A percentile compares a stretch with the other conserved stretches of the same genome.
Conservation (phyloP, 345 rosid genomes). For the Camelina neglecta region DNA sequence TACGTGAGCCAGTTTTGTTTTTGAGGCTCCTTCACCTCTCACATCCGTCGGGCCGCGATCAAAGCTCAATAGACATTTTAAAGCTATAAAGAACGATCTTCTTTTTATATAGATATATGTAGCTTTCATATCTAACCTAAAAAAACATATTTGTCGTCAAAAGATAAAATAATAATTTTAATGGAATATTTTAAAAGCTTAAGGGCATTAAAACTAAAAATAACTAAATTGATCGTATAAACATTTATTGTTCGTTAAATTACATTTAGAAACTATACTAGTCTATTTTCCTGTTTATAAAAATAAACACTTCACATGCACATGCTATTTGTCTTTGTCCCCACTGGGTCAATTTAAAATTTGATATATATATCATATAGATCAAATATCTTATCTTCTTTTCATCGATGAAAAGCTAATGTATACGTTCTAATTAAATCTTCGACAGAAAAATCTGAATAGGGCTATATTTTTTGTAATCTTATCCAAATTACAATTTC, state of each 20-base stretch:
- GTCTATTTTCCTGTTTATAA: not conserved
- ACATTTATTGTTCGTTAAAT: not conserved
- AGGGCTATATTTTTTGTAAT: not conserved
- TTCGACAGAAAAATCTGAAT: not conserved
- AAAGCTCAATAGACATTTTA: conserved; percentile 22
- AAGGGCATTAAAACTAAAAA: not conserved
- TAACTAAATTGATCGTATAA: not conserved
- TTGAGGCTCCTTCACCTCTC: conserved; percentile 12
- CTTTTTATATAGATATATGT: conserved; percentile 2
- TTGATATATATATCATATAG: not conserved
- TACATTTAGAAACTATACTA: conserved; percentile 6
- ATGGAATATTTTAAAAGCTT: not conserved
- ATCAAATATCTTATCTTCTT: conserved; percentile 6
- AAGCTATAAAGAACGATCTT: not conserved
- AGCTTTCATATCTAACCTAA: conserved; percentile 34
- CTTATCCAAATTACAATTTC: conserved; percentile 24
- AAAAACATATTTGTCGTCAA: conserved; percentile 20
- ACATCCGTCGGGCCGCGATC: conserved; percentile 23
- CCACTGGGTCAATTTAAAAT: not conserved
- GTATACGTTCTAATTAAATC: not conserved
- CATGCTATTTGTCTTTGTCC: conserved; percentile 24
- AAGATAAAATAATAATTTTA: not conserved
- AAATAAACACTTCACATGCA: conserved; percentile 33
- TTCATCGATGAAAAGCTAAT: not conserved
- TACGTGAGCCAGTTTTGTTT: conserved; percentile 34